phyloP scores from a whole-genome alignment of 306 rosid species.

The Adenanthera pavonina region DNA sequence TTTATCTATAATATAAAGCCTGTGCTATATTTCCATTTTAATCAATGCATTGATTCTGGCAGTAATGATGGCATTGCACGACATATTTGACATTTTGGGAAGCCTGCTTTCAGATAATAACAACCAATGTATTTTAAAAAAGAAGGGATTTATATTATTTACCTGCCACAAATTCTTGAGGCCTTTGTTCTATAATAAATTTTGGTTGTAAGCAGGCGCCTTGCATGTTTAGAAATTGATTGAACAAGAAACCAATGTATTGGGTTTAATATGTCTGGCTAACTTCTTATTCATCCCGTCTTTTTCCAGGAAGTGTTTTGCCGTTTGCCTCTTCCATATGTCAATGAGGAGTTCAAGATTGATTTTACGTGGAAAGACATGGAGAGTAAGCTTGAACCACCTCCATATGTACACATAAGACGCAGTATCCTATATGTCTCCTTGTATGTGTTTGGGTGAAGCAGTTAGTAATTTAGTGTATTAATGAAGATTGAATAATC shows the following conservation, averaged over 20 bases:
- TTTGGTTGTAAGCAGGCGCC: slow-evolving; percentile 13
- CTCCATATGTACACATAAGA: slow-evolving; percentile 75
- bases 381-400: slow-evolving; percentile 77
- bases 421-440: slow-evolving; percentile 77
- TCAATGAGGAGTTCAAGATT: slow-evolving; percentile 81
- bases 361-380: slow-evolving; percentile 73
- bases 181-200: slow-evolving; percentile 1
- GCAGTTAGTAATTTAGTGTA: slow-evolving; percentile 22
- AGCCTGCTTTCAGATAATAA: slow-evolving; percentile 23
- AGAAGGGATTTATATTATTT: slow-evolving; percentile 8
- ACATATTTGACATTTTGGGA: slow-evolving; percentile 30
- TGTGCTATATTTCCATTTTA: background rate
- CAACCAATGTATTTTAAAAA: background rate
- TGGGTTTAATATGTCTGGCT: slow-evolving; percentile 25
- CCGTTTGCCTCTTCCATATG: slow-evolving; percentile 80
- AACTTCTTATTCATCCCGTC: slow-evolving; percentile 19
- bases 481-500: slow-evolving; percentile 22
- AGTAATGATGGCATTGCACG: slow-evolving; percentile 5
- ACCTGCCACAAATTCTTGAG: slow-evolving; percentile 15
- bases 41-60: background rate
- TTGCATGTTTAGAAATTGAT: slow-evolving; percentile 11
- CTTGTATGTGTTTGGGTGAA: slow-evolving; percentile 28
- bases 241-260: slow-evolving; percentile 5
- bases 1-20: slow-evolving; percentile 31
- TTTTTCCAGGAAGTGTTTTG: slow-evolving; percentile 68